Evolutionary conservation across 2,329 filamentous ascomycete genomes (phyloP).

Genomic region (Ceratocystis smalleyi): DNA sequence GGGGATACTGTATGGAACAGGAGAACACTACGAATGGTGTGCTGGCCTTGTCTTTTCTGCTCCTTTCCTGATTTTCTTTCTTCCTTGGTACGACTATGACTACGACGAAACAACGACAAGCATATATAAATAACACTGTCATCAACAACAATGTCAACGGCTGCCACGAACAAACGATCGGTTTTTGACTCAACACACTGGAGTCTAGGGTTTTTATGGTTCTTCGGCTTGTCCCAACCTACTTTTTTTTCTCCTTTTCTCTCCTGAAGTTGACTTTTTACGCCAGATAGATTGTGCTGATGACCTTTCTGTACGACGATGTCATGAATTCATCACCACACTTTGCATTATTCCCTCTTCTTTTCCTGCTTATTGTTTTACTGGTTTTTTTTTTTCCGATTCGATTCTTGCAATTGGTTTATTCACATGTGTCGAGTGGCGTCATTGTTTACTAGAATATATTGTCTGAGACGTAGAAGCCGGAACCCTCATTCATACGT

Average conservation of each 20-base stretch:
- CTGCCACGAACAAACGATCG: background rate
- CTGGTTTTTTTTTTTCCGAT: background rate
- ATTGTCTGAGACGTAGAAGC: background rate
- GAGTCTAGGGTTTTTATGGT: background rate
- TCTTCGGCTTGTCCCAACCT: background rate
- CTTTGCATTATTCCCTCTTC: conserved; percentile 1
- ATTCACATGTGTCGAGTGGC: background rate
- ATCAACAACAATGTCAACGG: background rate
- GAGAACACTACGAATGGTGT: background rate
- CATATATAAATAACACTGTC: conserved; percentile 2
- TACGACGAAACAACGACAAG: conserved; percentile 4
- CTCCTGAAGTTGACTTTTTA: conserved; percentile 3
- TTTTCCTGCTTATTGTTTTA: conserved; percentile 6
- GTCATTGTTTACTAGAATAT: conserved; percentile 5
- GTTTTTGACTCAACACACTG: background rate
- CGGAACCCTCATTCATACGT: background rate
- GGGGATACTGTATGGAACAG: background rate
- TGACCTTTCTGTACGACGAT: conserved; percentile 1
- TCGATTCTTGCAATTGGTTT: background rate
- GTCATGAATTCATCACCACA: conserved; percentile 5
- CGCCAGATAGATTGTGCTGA: conserved; percentile 5
- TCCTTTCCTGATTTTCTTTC: background rate
- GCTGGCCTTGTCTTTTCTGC: background rate
- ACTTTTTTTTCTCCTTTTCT: background rate
- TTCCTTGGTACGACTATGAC: background rate